A percentile compares a stretch with the other conserved stretches of the same genome.
Evolutionary conservation across 371 early-diverging fungal species (phyloP).

Genomic region (Mucor piriformis): DNA sequence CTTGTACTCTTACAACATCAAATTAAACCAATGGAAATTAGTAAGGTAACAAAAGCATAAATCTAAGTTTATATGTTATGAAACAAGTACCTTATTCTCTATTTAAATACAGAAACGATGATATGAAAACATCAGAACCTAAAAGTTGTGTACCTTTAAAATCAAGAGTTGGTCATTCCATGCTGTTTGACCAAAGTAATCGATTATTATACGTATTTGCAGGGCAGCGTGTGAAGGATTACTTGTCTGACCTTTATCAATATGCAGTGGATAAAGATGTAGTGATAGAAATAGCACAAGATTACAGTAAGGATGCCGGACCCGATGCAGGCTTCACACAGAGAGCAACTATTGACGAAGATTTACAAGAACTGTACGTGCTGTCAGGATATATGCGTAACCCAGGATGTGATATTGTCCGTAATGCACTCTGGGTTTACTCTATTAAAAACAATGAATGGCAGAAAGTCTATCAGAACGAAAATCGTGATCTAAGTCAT

Average conservation of each 20-base stretch:
- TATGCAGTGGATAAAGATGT: constrained; percentile 80
- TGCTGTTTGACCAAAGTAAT: constrained; percentile 77
- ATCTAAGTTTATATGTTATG: too few relatives aligned
- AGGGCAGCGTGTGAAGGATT: constrained; percentile 84
- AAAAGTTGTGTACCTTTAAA: constrained; percentile 47
- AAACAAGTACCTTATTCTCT: constrained; percentile 7
- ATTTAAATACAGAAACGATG: constrained; percentile 10
- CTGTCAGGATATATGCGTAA: constrained; percentile 57
- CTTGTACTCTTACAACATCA: constrained; percentile 79
- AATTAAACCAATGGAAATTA: constrained; percentile 63
- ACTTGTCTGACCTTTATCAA: constrained; percentile 73
- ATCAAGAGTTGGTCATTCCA: constrained; percentile 88
- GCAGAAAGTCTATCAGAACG: constrained; percentile 76
- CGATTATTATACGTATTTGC: constrained; percentile 87
- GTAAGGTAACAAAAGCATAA: constrained; percentile 45
- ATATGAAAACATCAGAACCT: constrained; percentile 3
- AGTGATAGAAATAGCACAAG: constrained; percentile 74
- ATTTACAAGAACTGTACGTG: constrained; percentile 81
- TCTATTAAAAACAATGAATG: constrained; percentile 65
- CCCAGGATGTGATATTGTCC: constrained; percentile 56
- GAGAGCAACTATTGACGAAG: constrained; percentile 78
- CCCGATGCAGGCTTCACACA: constrained; percentile 86
- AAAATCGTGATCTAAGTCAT: constrained; percentile 38
- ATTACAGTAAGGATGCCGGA: constrained; percentile 71
- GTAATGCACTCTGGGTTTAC: constrained; percentile 82